Conservation (phyloP, 495 filamentous ascomycete species). For the Penicillium roqueforti region DNA sequence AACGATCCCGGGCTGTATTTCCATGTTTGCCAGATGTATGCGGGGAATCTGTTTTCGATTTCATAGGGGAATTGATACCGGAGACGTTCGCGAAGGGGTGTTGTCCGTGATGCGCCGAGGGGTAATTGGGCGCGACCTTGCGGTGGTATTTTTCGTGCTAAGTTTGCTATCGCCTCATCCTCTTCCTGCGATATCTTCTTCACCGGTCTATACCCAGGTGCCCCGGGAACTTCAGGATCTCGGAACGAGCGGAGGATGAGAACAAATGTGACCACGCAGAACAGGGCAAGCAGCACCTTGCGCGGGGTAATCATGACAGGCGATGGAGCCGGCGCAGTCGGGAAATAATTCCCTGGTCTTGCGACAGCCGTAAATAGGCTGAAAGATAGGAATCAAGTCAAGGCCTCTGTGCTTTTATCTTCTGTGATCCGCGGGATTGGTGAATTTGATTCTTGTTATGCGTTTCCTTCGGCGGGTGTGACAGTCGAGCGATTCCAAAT, state of each 20-base stretch:
- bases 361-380: slow-evolving; percentile 2
- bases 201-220: slow-evolving; percentile 23
- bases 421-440: slow-evolving; percentile 1
- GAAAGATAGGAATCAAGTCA: not conserved
- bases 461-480: slow-evolving; percentile 1
- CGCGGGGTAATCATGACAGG: slow-evolving; percentile 63
- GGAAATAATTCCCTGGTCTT: not conserved
- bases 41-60: slow-evolving; percentile 80
- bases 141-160: slow-evolving; percentile 14
- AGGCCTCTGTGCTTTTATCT: not conserved
- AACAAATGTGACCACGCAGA: slow-evolving; percentile 63
- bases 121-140: slow-evolving; percentile 30
- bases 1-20: slow-evolving; percentile 80
- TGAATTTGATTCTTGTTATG: not conserved
- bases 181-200: slow-evolving; percentile 24
- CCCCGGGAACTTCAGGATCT: slow-evolving; percentile 22
- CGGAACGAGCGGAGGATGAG: slow-evolving; percentile 67
- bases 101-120: slow-evolving; percentile 32
- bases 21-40: slow-evolving; percentile 99
- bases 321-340: slow-evolving; percentile 7
- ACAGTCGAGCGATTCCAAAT: not conserved
- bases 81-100: slow-evolving; percentile 74
- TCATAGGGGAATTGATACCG: slow-evolving; percentile 94
- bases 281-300: slow-evolving; percentile 64
- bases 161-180: slow-evolving; percentile 7